These are phyloP conservation scores for Xylariaceae sp. DNA, from an alignment of 2,329 filamentous ascomycete genomes.

Conservation along the genomic window DNA sequence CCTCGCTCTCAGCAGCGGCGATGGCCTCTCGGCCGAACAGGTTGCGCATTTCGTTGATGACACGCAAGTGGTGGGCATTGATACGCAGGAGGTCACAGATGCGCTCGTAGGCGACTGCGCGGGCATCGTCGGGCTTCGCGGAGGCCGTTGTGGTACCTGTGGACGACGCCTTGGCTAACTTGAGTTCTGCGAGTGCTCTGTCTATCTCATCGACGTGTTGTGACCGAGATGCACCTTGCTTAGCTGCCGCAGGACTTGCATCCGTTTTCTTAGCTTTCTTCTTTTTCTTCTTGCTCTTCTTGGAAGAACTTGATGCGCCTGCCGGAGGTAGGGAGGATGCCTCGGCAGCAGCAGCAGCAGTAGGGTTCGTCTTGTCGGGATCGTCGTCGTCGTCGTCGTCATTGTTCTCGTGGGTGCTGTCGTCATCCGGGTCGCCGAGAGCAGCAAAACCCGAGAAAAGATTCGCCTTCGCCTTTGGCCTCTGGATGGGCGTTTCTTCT, in stretches of 20 bases:
- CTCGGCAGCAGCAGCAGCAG: conserved; percentile 15
- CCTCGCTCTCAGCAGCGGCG: conserved; percentile 49
- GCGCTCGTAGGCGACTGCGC: conserved; percentile 26
- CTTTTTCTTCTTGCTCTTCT: conserved; percentile 39
- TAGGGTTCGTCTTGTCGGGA: conserved; percentile 1
- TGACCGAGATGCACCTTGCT: conserved; percentile 12
- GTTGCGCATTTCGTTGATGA: conserved; percentile 81
- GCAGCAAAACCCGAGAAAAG: conserved; percentile 49
- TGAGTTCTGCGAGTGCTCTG: conserved; percentile 39
- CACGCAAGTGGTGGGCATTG: conserved; percentile 71
- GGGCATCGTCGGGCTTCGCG: conserved; percentile 4
- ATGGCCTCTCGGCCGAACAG: conserved; percentile 56
- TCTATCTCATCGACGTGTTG: conserved; percentile 52
- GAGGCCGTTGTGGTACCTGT: conserved; percentile 8
- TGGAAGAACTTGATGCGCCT: conserved; percentile 23
- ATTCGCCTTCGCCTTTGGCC: conserved; percentile 40
- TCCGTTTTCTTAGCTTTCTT: conserved; percentile 31
- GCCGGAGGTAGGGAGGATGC: conserved; percentile 9
- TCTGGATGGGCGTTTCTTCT: conserved; percentile 32
- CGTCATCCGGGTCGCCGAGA: conserved; percentile 42
- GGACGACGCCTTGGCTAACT: conserved; percentile 19
- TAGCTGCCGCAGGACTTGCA: conserved; percentile 6
- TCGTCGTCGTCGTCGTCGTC: conserved; percentile 27
- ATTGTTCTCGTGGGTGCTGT: conserved; percentile 34
- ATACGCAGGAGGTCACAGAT: conserved; percentile 44